Percentiles rank a stretch among this genome's conserved stretches.
Conservation (phyloP, 106 monocot species). For the Acorus calamus region DNA sequence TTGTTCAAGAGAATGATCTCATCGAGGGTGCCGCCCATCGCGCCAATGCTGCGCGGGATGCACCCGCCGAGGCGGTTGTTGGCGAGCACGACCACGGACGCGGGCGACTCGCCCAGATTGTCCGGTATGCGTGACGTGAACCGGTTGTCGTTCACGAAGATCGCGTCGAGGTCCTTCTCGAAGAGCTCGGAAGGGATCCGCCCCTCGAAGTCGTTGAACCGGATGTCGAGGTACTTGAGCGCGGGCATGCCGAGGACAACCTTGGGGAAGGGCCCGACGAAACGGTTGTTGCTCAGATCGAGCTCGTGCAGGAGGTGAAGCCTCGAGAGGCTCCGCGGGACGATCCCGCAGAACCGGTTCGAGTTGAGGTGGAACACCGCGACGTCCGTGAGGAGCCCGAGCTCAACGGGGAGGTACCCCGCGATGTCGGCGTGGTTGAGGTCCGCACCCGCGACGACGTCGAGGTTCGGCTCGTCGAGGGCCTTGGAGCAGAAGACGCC, state of each 20-base stretch:
- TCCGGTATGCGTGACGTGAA: slow-evolving; percentile 7
- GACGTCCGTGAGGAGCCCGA: no score
- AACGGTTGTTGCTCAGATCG: slow-evolving; percentile 9
- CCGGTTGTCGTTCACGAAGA: slow-evolving; percentile 18
- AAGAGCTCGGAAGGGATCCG: not conserved
- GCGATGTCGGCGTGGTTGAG: no score
- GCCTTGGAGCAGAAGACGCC: no score
- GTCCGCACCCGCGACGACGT: no score
- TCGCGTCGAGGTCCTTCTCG: not conserved
- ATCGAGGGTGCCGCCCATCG: slow-evolving; percentile 3
- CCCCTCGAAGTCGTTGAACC: slow-evolving; percentile 20
- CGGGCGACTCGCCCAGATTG: slow-evolving; percentile 12
- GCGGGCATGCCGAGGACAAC: slow-evolving; percentile 2
- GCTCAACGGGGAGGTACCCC: no score
- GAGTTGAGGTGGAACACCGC: no score
- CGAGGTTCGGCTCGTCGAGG: no score
- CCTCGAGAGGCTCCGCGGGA: no score
- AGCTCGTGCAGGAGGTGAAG: not conserved
- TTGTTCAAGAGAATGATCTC: slow-evolving; percentile 16
- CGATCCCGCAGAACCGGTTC: no score
- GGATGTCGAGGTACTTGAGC: slow-evolving; percentile 12
- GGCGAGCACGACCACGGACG: slow-evolving; percentile 15
- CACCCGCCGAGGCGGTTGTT: slow-evolving; percentile 13
- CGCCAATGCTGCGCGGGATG: slow-evolving; percentile 11
- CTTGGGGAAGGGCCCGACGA: slow-evolving; percentile 9